A percentile compares a stretch with the other conserved stretches of the same genome.
Conservation (phyloP, 768 basidiomycete genomes). For the Sporobolomyces pararoseus region DNA sequence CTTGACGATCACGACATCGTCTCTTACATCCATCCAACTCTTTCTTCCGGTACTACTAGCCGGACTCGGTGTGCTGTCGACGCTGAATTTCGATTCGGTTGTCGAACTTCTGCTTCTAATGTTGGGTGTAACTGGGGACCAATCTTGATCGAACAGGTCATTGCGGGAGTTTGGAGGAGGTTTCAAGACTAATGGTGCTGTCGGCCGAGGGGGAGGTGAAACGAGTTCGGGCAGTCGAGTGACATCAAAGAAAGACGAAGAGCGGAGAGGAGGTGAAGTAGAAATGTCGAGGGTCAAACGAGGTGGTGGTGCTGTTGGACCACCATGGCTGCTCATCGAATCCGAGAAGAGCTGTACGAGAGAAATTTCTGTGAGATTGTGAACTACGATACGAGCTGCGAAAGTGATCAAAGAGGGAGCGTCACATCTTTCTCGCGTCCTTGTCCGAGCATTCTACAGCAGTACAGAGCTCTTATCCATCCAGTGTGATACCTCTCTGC, state of each 20-base stretch:
- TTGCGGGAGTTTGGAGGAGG: constrained; percentile 10
- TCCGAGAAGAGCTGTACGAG: not conserved
- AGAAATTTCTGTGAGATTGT: too few species aligned
- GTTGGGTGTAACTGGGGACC: constrained; percentile 1
- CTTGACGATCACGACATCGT: constrained; percentile 4
- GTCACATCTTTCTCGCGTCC: too few species aligned
- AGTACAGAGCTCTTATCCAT: too few species aligned
- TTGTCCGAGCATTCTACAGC: too few species aligned
- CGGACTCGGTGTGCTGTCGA: not conserved
- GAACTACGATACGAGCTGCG: too few species aligned
- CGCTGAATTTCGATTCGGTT: not conserved
- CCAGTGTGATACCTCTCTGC: too few species aligned
- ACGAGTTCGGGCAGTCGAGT: not conserved
- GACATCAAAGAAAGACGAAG: not conserved
- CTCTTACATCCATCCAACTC: constrained; percentile 4
- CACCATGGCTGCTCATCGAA: constrained; percentile 5
- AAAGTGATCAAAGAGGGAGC: not conserved
- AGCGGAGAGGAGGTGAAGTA: not conserved
- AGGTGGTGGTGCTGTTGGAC: constrained; percentile 17
- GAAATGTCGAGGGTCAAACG: constrained; percentile 21
- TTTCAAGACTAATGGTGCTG: too few species aligned
- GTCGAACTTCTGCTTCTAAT: constrained; percentile 22
- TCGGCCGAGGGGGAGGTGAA: not conserved
- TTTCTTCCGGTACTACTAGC: not conserved
- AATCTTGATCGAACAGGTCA: constrained; percentile 28